phyloP scores from a whole-genome alignment of 2,329 filamentous ascomycete genomes.

The Alternaria hordeiaustralica region DNA sequence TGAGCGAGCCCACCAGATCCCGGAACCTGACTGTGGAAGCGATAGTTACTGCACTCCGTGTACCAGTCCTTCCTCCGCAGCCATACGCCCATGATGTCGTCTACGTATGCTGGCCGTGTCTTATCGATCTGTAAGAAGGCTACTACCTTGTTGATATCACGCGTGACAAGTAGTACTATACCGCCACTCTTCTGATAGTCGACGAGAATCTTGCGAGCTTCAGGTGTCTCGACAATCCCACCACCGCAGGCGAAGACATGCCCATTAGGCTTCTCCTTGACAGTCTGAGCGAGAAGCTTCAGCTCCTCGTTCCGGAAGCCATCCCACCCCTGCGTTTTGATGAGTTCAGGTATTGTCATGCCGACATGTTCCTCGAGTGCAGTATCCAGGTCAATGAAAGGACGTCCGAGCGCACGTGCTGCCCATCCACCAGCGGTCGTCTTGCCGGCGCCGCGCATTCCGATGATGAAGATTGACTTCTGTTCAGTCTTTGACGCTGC shows the following conservation, averaged over 20 bases:
- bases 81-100: slow-evolving; percentile 92
- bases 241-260: slow-evolving; percentile 93
- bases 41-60: slow-evolving; percentile 89
- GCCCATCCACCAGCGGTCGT: slow-evolving; percentile 92
- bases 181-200: slow-evolving; percentile 78
- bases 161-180: slow-evolving; percentile 84
- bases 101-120: slow-evolving; percentile 87
- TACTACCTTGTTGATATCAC: slow-evolving; percentile 86
- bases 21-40: slow-evolving; percentile 82
- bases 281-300: slow-evolving; percentile 72
- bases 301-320: slow-evolving; percentile 84
- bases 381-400: slow-evolving; percentile 84
- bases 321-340: slow-evolving; percentile 81
- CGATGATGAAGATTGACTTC: slow-evolving; percentile 88
- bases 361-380: slow-evolving; percentile 79
- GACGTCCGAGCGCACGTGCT: slow-evolving; percentile 73
- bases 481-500: slow-evolving; percentile 42
- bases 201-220: slow-evolving; percentile 76
- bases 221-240: slow-evolving; percentile 85
- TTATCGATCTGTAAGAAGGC: slow-evolving; percentile 88
- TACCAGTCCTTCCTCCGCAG: slow-evolving; percentile 88
- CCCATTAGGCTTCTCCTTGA: slow-evolving; percentile 75
- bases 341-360: slow-evolving; percentile 84
- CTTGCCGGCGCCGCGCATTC: slow-evolving; percentile 97
- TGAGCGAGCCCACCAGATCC: slow-evolving; percentile 58